Base-by-base conservation (phyloP, 2,329 filamentous ascomycete genomes). In the Corynespora cassiicola region DNA sequence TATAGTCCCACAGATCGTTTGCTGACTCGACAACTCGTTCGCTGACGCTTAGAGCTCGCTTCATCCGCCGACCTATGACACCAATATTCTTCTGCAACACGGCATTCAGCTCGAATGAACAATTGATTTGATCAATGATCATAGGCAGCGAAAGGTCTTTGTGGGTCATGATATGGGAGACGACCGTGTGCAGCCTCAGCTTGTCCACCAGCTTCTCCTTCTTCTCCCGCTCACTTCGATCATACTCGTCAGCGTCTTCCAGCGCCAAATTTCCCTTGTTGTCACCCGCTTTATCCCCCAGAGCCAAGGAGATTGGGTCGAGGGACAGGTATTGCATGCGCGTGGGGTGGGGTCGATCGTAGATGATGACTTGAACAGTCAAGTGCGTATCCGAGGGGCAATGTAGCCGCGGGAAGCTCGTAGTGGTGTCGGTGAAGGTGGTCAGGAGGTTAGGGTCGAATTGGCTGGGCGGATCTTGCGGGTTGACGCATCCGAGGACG, bases 281-380 rank as follows among this genome's bases (percentile, higher is more conserved):
- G 29, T 56, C 68, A 31, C 61, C 74, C 40, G 52, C 75, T 55
- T 92, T 90, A 36, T 66, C 61, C 2, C 81, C 88, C 10, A 99
- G 75, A 1, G 90, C 90, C 26, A 99, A 77, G 1, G 90, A 86
- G 34, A 99, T 97, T 0, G 94, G 92, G 18, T 84, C 81, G 14
- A 96, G 75, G 1, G 94, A 99, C 54, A 97, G 86, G 68, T 97
- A 99, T 69, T 99, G 92, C 94, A 99, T 97, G 38, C 85, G 82
- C 20, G 80, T 84, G 0, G 94, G 92, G 39, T 87, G 81, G 1
- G 94, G 94, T 30, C 91, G 80, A 56, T 96, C 85, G 68, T 95
- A 99, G 40, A 95, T 77, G 41, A 97, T 87, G 28, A 96, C 81
- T 63, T 99, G 94, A 29, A 95, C 82, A 29, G 85, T 89, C 14